Evolutionary conservation across 306 rosid genomes (phyloP).

Genomic region (Cajanus cajan): DNA sequence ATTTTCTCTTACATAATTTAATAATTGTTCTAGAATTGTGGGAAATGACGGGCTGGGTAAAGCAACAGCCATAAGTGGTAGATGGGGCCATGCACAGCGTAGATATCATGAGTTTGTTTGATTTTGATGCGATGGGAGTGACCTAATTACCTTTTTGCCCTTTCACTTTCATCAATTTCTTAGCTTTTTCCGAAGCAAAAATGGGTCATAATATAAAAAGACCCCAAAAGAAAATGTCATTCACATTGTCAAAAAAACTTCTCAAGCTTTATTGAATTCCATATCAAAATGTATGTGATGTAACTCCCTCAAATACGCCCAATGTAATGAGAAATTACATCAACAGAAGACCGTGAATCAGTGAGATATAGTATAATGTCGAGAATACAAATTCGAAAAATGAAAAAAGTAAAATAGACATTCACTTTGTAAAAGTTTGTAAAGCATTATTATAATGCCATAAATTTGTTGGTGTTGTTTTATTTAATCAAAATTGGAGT

Average conservation of each 20-base stretch:
- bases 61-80: conserved; percentile 33
- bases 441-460: too few relatives aligned
- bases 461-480: too few relatives aligned
- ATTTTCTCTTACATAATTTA: neutral
- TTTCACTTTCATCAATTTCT: neutral
- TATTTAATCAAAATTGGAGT: too few relatives aligned
- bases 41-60: conserved; percentile 22
- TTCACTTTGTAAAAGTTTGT: too few relatives aligned
- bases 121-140: neutral
- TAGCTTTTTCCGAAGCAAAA: neutral
- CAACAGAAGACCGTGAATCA: neutral
- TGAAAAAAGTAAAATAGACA: too few relatives aligned
- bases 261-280: neutral
- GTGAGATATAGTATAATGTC: neutral
- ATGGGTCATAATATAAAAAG: neutral
- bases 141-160: neutral
- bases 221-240: neutral
- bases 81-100: neutral
- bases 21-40: conserved; percentile 11
- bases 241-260: neutral
- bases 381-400: neutral
- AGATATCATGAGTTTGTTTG: neutral
- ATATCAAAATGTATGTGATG: neutral
- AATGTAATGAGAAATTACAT: neutral
- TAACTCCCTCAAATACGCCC: neutral